Base-by-base conservation (phyloP, 2,329 filamentous ascomycete genomes). In the Nemania sp. region DNA sequence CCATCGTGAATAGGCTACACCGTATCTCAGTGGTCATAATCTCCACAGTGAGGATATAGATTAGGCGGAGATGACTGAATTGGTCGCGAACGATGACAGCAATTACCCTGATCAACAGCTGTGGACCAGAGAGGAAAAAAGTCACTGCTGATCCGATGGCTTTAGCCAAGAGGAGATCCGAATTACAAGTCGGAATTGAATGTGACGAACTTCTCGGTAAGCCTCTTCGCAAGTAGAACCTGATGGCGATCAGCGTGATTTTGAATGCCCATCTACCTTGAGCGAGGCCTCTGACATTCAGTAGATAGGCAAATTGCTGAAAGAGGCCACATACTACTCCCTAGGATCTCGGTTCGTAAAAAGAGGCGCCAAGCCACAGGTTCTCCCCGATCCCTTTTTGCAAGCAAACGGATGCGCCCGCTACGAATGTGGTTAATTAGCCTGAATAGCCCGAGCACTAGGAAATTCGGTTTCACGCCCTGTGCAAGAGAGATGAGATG, bases 391-490 rank as follows among this genome's bases (percentile, higher is more conserved):
- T 20, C 9, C 40, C 11, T 34, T 29, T 43, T 39, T 47, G 32
- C 32, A 47, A 32, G 47, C 20, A 12, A 35, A 5, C 35, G 35
- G 47, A 20, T 20, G 29, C 17, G 18, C 18, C n/a, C 34, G 32
- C 50, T n/a, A 43, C 39, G 25, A 53, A 4, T 13, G 37, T 40
- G 15, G 34, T 40, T 25, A 47, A 57, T 63, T 60, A 63, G 61
- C 53, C 61, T 63, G 54, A 63, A 63, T 63, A 37, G 45, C 49
- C 17, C 18, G 21, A 21, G 37, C 37, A 29, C 35, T 40, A 13
- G 47, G 46, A 37, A 47, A 40, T 57, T 54, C 61, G 61, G 61
- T 45, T 60, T 42, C 18, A 37, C n/a, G 17, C 29, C 43, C 57
- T 54, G 25, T 29, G 25, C 25, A 4, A 29, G 25, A 29, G 43